These are phyloP conservation scores for Boletus patriciae DNA, from an alignment of 768 basidiomycete species.

Conservation along the genomic window DNA sequence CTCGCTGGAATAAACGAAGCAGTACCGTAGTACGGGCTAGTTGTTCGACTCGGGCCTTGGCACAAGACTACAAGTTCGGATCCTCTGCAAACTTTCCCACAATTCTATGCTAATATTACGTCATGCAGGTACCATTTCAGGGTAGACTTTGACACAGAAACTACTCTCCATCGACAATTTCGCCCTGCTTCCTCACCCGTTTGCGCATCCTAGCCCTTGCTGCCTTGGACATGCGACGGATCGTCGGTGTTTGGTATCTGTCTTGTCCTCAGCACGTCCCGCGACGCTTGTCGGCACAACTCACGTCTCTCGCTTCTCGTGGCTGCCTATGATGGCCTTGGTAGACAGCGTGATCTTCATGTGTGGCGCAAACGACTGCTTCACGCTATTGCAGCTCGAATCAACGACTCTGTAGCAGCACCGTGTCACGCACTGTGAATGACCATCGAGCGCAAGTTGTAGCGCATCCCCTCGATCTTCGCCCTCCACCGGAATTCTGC, in stretches of 20 bases:
- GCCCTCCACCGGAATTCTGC: conserved; percentile 31
- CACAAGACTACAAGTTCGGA: conserved; percentile 6
- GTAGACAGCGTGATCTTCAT: conserved; percentile 69
- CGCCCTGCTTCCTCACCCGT: conserved; percentile 35
- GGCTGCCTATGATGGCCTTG: conserved; percentile 41
- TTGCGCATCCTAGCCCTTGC: conserved; percentile 57
- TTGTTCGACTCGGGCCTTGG: background rate
- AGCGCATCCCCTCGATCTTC: conserved; percentile 31
- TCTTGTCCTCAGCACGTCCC: conserved; percentile 9
- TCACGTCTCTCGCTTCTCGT: conserved; percentile 41
- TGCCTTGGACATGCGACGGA: conserved; percentile 56
- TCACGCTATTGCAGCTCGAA: conserved; percentile 39
- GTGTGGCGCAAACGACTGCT: conserved; percentile 58
- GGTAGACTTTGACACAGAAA: conserved; percentile 18
- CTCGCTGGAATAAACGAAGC: conserved; percentile 13
- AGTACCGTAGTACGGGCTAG: background rate
- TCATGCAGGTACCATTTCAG: conserved; percentile 16
- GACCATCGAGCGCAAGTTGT: conserved; percentile 51
- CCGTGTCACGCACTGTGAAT: conserved; percentile 51
- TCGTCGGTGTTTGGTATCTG: conserved; percentile 58
- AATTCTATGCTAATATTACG: conserved; percentile 24
- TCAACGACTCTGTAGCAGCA: background rate
- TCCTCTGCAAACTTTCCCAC: conserved; percentile 15
- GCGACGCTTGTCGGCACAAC: background rate
- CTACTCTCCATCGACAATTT: conserved; percentile 2